phyloP scores from a whole-genome alignment of 2,329 filamentous ascomycete genomes.

The Arthrinium phaeospermum region DNA sequence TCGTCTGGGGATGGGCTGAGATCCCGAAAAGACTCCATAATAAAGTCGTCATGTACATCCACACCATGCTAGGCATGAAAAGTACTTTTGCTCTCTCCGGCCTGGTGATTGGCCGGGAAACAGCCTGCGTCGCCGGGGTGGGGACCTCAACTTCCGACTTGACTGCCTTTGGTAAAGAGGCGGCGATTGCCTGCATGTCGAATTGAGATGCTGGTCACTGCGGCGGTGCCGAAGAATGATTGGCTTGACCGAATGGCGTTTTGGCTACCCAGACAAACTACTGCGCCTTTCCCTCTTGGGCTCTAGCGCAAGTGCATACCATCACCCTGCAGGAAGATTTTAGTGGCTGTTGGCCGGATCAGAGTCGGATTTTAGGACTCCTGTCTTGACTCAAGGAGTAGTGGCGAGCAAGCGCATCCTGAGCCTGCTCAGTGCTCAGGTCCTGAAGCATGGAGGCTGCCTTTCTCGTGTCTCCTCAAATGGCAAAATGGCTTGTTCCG shows the following conservation, averaged over 20 bases:
- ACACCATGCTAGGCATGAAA: not conserved
- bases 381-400: constrained; percentile 2
- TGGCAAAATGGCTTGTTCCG: constrained; percentile 10
- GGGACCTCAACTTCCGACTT: constrained; percentile 7
- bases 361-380: constrained; percentile 4
- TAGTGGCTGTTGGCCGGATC: constrained; percentile 7
- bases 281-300: constrained; percentile 2
- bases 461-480: constrained; percentile 11
- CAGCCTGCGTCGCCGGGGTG: constrained; percentile 6
- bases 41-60: constrained; percentile 14
- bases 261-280: constrained; percentile 14
- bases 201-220: constrained; percentile 11
- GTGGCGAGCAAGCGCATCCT: not conserved
- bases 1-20: constrained; percentile 17
- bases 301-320: not conserved
- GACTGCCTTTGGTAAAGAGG: constrained; percentile 13
- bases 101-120: constrained; percentile 2
- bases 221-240: constrained; percentile 13
- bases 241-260: constrained; percentile 12
- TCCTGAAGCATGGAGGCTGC: constrained; percentile 12
- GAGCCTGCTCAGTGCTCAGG: not conserved
- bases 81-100: not conserved
- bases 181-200: constrained; percentile 13
- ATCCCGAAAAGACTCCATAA: constrained; percentile 5
- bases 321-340: constrained; percentile 9